phyloP scores from a whole-genome alignment of 2,329 filamentous ascomycete species.

The Cladosporium sp. region DNA sequence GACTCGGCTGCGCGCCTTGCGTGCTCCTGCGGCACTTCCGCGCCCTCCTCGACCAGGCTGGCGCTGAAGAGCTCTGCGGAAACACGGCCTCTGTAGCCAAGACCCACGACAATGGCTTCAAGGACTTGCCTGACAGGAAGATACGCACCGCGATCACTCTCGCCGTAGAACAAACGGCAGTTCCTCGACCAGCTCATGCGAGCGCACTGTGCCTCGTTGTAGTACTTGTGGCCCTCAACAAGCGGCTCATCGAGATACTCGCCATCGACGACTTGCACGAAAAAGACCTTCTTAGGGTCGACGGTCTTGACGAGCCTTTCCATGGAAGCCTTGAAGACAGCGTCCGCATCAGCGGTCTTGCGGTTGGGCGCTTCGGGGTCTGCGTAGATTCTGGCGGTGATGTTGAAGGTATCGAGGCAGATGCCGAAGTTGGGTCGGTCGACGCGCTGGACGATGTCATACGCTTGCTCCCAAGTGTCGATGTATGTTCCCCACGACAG shows the following conservation, averaged over 20 bases:
- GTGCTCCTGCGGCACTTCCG: slow-evolving; percentile 52
- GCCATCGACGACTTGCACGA: slow-evolving; percentile 72
- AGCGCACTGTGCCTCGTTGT: slow-evolving; percentile 54
- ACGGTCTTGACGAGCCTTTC: slow-evolving; percentile 51
- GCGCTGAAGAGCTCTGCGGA: slow-evolving; percentile 68
- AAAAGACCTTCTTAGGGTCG: slow-evolving; percentile 65
- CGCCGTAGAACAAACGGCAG: slow-evolving; percentile 65
- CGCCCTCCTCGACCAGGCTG: slow-evolving; percentile 51
- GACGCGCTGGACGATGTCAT: slow-evolving; percentile 63
- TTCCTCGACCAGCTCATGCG: slow-evolving; percentile 79
- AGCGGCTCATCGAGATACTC: slow-evolving; percentile 60
- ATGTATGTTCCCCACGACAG: slow-evolving; percentile 68
- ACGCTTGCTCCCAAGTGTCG: slow-evolving; percentile 68
- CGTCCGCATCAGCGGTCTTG: slow-evolving; percentile 52
- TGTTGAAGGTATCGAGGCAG: slow-evolving; percentile 76
- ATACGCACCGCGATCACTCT: slow-evolving; percentile 60
- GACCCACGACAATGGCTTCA: slow-evolving; percentile 56
- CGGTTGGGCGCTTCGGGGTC: slow-evolving; percentile 58
- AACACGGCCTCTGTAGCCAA: slow-evolving; percentile 66
- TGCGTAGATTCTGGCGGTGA: slow-evolving; percentile 66
- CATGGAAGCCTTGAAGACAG: slow-evolving; percentile 53
- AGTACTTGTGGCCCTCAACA: slow-evolving; percentile 53
- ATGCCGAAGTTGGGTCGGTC: slow-evolving; percentile 69
- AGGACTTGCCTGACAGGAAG: slow-evolving; percentile 62
- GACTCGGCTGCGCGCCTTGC: slow-evolving; percentile 48